phyloP scores from a whole-genome alignment of 176 grass and related monocot genomes.

The Themeda triandra region DNA sequence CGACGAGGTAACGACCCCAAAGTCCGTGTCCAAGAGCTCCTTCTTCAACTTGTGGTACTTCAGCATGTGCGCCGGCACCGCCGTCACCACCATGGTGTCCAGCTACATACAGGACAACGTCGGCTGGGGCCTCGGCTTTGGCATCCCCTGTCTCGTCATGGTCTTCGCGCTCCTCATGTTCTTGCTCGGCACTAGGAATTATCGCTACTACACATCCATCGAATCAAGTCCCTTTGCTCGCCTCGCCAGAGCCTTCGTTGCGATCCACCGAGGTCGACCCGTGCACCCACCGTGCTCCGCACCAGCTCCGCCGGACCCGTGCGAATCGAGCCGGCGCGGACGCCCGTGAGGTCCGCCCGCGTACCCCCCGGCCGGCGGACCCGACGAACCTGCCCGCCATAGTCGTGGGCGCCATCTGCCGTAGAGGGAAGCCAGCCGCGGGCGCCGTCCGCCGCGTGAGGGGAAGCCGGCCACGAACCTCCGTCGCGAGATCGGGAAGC shows the following conservation, averaged over 20 bases:
- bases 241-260: slow-evolving; percentile 48
- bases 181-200: slow-evolving; percentile 32
- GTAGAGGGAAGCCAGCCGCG: too few species aligned
- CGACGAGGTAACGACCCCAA: slow-evolving; percentile 46
- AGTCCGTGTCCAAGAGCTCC: slow-evolving; percentile 33
- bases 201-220: slow-evolving; percentile 56
- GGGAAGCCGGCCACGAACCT: too few species aligned
- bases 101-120: slow-evolving; percentile 89
- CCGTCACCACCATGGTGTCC: slow-evolving; percentile 27
- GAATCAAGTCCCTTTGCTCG: slow-evolving; percentile 62
- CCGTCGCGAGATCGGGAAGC: too few species aligned
- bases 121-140: slow-evolving; percentile 81
- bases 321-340: too few species aligned
- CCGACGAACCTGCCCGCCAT: too few species aligned
- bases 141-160: slow-evolving; percentile 65
- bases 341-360: too few species aligned
- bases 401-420: too few species aligned
- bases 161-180: slow-evolving; percentile 19
- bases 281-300: too few species aligned
- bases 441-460: too few species aligned
- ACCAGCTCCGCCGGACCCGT: too few species aligned
- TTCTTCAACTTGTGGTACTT: slow-evolving; percentile 79
- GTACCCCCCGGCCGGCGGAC: too few species aligned
- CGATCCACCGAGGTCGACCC: too few species aligned
- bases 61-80: slow-evolving; percentile 34